Evolutionary conservation across 305 asterid genomes (phyloP).

Genomic region (Petunia hybrid): DNA sequence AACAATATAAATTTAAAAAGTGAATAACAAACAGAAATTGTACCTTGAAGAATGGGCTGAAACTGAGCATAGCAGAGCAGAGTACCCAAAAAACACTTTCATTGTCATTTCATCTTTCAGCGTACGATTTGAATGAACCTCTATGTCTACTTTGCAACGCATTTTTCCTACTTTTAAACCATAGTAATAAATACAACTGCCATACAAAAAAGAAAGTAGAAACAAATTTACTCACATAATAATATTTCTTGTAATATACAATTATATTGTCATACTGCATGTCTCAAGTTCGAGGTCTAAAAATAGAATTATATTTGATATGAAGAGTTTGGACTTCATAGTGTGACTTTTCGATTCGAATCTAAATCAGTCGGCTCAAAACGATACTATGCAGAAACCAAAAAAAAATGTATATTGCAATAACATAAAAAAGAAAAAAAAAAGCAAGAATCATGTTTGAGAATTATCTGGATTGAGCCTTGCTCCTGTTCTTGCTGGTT

Average conservation of each 20-base stretch:
- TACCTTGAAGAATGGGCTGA: constrained; percentile 28
- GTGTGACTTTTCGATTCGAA: too few species aligned
- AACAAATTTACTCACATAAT: not conserved
- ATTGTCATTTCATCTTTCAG: constrained; percentile 37
- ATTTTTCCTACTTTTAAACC: not conserved
- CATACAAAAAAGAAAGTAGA: not conserved
- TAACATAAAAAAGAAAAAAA: not conserved
- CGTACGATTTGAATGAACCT: constrained; percentile 28
- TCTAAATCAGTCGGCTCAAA: too few species aligned
- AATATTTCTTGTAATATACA: constrained; percentile 8
- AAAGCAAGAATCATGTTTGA: constrained; percentile 25
- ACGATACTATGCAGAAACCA: too few species aligned
- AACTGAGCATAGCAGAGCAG: constrained; percentile 21
- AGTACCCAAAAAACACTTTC: constrained; percentile 15
- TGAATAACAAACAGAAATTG: constrained; percentile 2
- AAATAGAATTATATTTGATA: too few species aligned
- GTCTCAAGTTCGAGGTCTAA: too few species aligned
- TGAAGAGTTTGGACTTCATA: too few species aligned
- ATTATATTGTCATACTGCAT: too few species aligned
- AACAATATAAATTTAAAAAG: not conserved
- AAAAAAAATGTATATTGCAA: constrained; percentile 19
- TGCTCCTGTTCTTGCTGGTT: constrained; percentile 76
- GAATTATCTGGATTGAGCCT: constrained; percentile 57
- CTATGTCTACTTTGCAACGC: not conserved
- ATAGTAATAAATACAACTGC: too few species aligned